Percentiles rank a stretch among this genome's conserved stretches.
Conservation (phyloP, 306 rosid genomes). For the Ormosia emarginata region DNA sequence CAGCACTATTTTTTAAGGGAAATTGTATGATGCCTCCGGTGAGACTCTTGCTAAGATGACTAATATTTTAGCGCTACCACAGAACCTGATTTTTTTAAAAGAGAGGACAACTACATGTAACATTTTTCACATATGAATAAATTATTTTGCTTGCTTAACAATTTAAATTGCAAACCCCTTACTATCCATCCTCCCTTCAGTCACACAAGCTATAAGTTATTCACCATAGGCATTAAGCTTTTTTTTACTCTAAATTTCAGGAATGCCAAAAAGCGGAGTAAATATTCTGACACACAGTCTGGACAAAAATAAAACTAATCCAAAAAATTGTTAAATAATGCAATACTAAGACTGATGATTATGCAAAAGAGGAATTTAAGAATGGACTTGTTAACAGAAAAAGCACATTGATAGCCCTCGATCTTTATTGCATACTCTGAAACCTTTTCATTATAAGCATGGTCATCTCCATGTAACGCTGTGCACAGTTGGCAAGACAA, state of each 20-base stretch:
- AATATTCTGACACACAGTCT: constrained; percentile 16
- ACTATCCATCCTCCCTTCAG: background rate
- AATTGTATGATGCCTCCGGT: background rate
- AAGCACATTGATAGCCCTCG: background rate
- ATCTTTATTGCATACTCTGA: constrained; percentile 61
- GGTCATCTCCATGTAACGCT: constrained; percentile 75
- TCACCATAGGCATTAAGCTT: background rate
- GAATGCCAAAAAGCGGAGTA: background rate
- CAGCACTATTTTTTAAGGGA: background rate
- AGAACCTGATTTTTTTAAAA: background rate
- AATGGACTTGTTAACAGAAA: background rate
- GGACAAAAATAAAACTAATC: background rate
- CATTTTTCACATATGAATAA: background rate
- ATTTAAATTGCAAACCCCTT: background rate
- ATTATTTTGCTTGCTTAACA: background rate
- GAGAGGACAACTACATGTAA: background rate
- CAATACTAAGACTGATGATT: constrained; percentile 15
- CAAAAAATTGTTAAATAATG: constrained; percentile 10
- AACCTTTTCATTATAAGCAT: constrained; percentile 67
- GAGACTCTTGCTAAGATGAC: background rate
- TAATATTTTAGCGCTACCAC: background rate
- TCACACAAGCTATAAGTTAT: background rate
- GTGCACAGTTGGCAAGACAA: constrained; percentile 83
- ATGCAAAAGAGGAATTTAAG: background rate
- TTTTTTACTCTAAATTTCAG: background rate